Conservation (phyloP, 2,329 filamentous ascomycete genomes). For the Ascochyta viciae-villosae region DNA sequence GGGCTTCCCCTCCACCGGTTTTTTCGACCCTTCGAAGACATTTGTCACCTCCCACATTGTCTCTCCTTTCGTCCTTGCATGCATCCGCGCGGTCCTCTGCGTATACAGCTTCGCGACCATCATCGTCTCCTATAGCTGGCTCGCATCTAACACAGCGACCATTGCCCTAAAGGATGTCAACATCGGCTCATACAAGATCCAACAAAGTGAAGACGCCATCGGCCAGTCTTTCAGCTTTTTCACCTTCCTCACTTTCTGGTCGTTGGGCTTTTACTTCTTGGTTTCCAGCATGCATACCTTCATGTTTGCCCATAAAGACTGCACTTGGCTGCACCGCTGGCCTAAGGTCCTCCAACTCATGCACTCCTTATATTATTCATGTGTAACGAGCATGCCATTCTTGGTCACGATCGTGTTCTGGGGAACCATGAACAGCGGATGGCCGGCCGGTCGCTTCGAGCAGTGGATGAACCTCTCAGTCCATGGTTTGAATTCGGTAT, state of each 20-base stretch:
- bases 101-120: constrained; percentile 74
- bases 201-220: constrained; percentile 63
- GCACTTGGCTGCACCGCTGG: constrained; percentile 45
- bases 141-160: constrained; percentile 36
- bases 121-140: constrained; percentile 70
- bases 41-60: constrained; percentile 84
- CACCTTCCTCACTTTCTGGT: constrained; percentile 81
- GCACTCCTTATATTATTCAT: constrained; percentile 48
- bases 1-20: constrained; percentile 30
- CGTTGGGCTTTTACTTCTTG: constrained; percentile 77
- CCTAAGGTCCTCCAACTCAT: constrained; percentile 40
- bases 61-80: constrained; percentile 66
- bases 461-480: constrained; percentile 69
- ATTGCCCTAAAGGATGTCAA: constrained; percentile 35
- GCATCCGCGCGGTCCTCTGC: constrained; percentile 56
- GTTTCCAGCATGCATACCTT: constrained; percentile 71
- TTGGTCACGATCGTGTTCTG: constrained; percentile 52
- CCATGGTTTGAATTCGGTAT: constrained; percentile 75
- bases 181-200: constrained; percentile 62
- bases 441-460: constrained; percentile 47
- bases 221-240: constrained; percentile 76
- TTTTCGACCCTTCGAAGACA: constrained; percentile 60
- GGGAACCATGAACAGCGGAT: constrained; percentile 50
- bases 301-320: constrained; percentile 57
- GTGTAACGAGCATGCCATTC: constrained; percentile 48